Conservation (phyloP, 768 basidiomycete species). For the Auriscalpium microsporum region DNA sequence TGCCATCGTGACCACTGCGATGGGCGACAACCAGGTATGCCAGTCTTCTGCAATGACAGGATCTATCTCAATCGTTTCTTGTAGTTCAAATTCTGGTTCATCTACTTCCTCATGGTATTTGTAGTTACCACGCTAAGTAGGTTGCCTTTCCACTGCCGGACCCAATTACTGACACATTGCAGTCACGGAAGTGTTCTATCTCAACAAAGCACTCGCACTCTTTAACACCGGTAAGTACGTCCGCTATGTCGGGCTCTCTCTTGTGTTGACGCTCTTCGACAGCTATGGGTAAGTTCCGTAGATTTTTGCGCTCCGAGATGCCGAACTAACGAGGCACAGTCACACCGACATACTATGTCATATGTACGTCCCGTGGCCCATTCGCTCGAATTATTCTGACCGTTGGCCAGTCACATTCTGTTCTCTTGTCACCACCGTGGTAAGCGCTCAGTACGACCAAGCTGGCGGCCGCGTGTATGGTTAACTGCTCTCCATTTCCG, state of each 20-base stretch:
- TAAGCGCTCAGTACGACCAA: slow-evolving; percentile 26
- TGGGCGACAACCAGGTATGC: slow-evolving; percentile 71
- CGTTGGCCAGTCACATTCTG: slow-evolving; percentile 61
- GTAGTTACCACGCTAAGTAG: slow-evolving; percentile 72
- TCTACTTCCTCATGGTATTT: slow-evolving; percentile 80
- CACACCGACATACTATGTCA: slow-evolving; percentile 82
- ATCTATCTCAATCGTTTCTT: slow-evolving; percentile 2
- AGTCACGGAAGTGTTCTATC: slow-evolving; percentile 91
- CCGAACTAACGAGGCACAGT: slow-evolving; percentile 35
- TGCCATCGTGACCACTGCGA: slow-evolving; percentile 73
- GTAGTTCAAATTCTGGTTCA: slow-evolving; percentile 89
- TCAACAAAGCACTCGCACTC: slow-evolving; percentile 91
- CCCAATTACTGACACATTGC: slow-evolving; percentile 9
- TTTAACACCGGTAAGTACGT: slow-evolving; percentile 74
- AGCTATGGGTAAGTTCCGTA: slow-evolving; percentile 55
- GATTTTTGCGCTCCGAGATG: slow-evolving; percentile 15
- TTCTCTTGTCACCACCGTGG: slow-evolving; percentile 77
- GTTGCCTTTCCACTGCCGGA: slow-evolving; percentile 20
- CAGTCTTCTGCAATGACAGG: slow-evolving; percentile 7
- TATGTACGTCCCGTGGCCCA: slow-evolving; percentile 40
- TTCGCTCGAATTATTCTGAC: slow-evolving; percentile 2
- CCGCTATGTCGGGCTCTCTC: not conserved
- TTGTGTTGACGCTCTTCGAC: slow-evolving; percentile 10
- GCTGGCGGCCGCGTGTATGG: not conserved
- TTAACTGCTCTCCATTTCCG: not conserved